phyloP scores from a whole-genome alignment of 805 yeast genomes.

The Saccharomycopsis babjevae region DNA sequence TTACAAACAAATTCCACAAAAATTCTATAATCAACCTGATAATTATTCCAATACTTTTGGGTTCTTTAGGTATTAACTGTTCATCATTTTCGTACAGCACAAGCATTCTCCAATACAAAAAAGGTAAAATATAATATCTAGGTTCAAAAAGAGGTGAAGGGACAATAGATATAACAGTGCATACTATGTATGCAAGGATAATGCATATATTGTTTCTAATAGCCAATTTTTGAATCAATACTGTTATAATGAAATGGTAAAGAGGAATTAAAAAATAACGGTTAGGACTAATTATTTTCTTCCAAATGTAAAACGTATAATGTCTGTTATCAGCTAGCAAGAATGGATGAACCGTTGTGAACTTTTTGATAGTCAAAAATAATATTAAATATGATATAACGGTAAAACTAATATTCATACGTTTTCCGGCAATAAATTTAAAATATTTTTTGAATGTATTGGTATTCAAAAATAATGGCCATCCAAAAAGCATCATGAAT shows the following conservation, averaged over 20 bases:
- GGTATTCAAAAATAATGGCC: constrained; percentile 62
- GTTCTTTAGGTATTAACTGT: constrained; percentile 21
- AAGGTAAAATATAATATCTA: constrained; percentile 80
- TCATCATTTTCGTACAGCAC: constrained; percentile 22
- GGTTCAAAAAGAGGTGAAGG: constrained; percentile 95
- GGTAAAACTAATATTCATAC: constrained; percentile 10
- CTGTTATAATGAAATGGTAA: constrained; percentile 49
- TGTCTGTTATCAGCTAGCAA: constrained; percentile 91
- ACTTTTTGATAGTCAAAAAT: constrained; percentile 42
- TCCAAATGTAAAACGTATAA: constrained; percentile 79
- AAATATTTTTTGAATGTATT: constrained; percentile 33
- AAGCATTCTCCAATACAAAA: constrained; percentile 60
- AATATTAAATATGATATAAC: constrained; percentile 26
- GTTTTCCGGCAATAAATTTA: constrained; percentile 24
- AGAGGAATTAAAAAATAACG: constrained; percentile 48
- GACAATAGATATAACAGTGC: constrained; percentile 51
- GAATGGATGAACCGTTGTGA: constrained; percentile 80
- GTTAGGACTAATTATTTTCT: constrained; percentile 44
- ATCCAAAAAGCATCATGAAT: constrained; percentile 53
- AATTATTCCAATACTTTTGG: not conserved
- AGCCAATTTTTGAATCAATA: not conserved
- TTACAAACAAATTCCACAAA: constrained; percentile 49
- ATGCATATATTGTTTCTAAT: constrained; percentile 21
- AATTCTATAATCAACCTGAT: constrained; percentile 43
- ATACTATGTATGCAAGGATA: constrained; percentile 40